phyloP scores from a whole-genome alignment of 768 basidiomycete genomes.

The Calocera cornea region DNA sequence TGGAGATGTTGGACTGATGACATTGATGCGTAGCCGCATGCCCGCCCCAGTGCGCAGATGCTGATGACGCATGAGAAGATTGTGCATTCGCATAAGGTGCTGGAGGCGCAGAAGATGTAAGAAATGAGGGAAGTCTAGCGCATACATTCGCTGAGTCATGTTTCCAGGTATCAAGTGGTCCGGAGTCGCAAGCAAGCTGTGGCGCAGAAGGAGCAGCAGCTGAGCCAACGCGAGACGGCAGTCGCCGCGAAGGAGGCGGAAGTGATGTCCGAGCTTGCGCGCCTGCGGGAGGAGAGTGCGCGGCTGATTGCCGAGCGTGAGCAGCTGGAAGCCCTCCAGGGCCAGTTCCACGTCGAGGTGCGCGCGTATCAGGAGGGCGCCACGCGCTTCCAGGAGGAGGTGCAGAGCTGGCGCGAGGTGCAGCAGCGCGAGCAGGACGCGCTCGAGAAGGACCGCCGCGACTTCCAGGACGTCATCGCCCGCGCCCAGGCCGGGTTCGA shows the following conservation, averaged over 20 bases:
- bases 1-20: slow-evolving; percentile 1
- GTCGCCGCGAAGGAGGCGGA: slow-evolving; percentile 41
- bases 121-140: slow-evolving; percentile 15
- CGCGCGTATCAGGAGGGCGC: background rate
- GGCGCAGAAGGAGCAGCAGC: slow-evolving; percentile 11
- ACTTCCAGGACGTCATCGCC: slow-evolving; percentile 3
- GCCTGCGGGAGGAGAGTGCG: slow-evolving; percentile 44
- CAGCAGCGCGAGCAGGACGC: slow-evolving; percentile 1
- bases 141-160: background rate
- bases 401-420: background rate
- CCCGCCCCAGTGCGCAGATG: slow-evolving; percentile 71
- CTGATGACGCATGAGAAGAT: slow-evolving; percentile 69
- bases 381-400: background rate
- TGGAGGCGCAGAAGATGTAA: slow-evolving; percentile 68
- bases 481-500: background rate
- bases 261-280: slow-evolving; percentile 32
- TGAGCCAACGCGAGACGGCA: slow-evolving; percentile 9
- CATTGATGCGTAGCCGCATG: slow-evolving; percentile 47
- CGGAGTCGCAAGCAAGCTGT: slow-evolving; percentile 35
- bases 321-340: background rate
- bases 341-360: background rate
- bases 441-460: background rate
- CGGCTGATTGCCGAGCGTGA: background rate
- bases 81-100: slow-evolving; percentile 53
- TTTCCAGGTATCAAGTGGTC: slow-evolving; percentile 29